Evolutionary conservation across 1,284 basidiomycete genomes (phyloP), one percentile per base, ranked within the genome.

Genomic region (Athelia psychrophila): DNA sequence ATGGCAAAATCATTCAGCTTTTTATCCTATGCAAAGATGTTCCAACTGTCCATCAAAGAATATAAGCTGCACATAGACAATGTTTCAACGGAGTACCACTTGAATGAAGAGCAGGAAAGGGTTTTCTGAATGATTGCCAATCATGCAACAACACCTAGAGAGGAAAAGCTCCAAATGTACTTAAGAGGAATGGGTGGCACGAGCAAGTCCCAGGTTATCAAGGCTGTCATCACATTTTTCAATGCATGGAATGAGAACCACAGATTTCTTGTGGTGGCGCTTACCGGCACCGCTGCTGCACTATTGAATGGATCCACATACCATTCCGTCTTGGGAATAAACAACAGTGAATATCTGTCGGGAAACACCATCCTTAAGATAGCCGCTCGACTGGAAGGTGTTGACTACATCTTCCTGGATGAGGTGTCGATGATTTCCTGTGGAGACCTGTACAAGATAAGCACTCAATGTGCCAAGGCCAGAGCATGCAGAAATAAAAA

Each of bases 231-330:
- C 5, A 3, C 10, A 18, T 71, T 70, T n/a, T 71, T 75, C 52
- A 38, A 49, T 8, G 2, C 19, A 15, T 42, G 58, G 25, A 55
- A 61, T 3, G 62, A 70, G 42, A 32, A 45, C 15, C 57, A 68
- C 49, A 24, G 62, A 22, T 67, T 72, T 38, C 30, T 64, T 0
- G 45, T 66, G 9, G 50, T 72, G 1, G 73, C 71, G 8, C 72
- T 70, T 1, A 76, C 73, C 2, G 71, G 74, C 2, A 58, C 60
- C 46, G 68, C 70, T 9, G 73, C 73, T 13, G 60, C 67, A 0
- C 42, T 72, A 0, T 53, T 76, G 3, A 60, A 58, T 18, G 72
- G 73, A 0, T 66, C 64, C 0, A 76, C 72, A 1, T 73, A 74
- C 49, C 73, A 76, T 55, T 69, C 60, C 0, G 54, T 62, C 6